Percentiles rank a stretch among this genome's conserved stretches.
These are phyloP conservation scores for Suillus discolor DNA, from an alignment of 768 basidiomycete genomes.

Conservation along the genomic window DNA sequence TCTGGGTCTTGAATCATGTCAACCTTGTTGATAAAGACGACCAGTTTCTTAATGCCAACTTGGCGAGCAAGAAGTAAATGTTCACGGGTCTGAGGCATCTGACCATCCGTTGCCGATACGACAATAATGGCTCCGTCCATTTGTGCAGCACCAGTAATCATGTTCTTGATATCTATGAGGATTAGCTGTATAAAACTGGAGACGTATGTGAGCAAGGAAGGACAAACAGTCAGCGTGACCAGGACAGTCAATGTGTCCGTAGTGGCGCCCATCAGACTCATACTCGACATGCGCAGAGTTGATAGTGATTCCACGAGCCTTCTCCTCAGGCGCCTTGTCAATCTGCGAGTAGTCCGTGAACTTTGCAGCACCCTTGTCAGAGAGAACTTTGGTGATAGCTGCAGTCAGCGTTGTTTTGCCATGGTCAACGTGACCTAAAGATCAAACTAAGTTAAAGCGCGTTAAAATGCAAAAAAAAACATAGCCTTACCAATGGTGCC, in stretches of 20 bases:
- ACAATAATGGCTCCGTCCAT: conserved; percentile 97
- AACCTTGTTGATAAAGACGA: conserved; percentile 99
- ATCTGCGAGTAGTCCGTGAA: conserved; percentile 98
- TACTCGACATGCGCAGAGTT: conserved; percentile 99
- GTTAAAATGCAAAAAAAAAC: conserved; percentile 10
- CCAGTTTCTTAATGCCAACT: conserved; percentile 95
- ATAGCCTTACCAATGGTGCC: conserved; percentile 76
- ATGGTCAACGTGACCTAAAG: conserved; percentile 89
- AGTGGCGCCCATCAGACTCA: conserved; percentile 87
- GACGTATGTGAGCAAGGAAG: conserved; percentile 9
- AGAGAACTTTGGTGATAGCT: conserved; percentile 92
- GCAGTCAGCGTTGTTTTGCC: conserved; percentile 98
- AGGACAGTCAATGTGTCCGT: conserved; percentile 98
- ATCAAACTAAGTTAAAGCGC: conserved; percentile 17
- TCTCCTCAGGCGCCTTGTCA: conserved; percentile 99
- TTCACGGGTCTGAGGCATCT: conserved; percentile 99
- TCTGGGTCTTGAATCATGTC: conserved; percentile 96
- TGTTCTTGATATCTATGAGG: conserved; percentile 86
- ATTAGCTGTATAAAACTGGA: conserved; percentile 12
- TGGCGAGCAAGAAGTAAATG: conserved; percentile 97
- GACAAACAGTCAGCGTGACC: conserved; percentile 91
- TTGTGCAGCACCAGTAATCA: conserved; percentile 98
- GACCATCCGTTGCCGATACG: conserved; percentile 97
- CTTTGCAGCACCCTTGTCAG: conserved; percentile 68
- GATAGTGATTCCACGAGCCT: conserved; percentile 99